Percentiles rank a stretch among this genome's conserved stretches.
Conservation (phyloP, 192 early-diverging fungal species). For the Backusella tarrabulga region DNA sequence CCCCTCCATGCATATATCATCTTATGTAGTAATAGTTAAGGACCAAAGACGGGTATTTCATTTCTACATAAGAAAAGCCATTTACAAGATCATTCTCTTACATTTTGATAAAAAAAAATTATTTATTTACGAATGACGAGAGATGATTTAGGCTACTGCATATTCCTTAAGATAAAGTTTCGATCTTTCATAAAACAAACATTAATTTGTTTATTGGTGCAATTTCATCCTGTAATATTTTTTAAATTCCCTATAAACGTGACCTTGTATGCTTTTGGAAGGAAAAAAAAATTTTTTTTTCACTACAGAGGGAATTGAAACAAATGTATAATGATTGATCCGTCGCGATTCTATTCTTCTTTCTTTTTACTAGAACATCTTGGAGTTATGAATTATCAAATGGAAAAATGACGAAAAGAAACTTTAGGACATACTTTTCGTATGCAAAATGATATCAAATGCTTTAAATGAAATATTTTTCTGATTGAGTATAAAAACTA, state of each 20-base stretch:
- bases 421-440: not conserved
- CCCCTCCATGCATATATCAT: not conserved
- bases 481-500: not conserved
- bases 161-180: not conserved
- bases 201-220: not conserved
- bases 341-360: not conserved
- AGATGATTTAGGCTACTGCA: not conserved
- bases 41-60: too few species aligned
- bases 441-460: not conserved
- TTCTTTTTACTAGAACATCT: too few species aligned
- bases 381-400: too few species aligned
- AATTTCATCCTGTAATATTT: not conserved
- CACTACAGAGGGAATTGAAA: not conserved
- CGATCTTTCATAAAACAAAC: not conserved
- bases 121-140: too few species aligned
- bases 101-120: too few species aligned
- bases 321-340: not conserved
- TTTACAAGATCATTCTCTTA: too few species aligned
- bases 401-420: too few species aligned
- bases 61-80: too few species aligned
- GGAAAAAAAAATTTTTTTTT: not conserved
- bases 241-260: not conserved
- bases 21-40: too few species aligned
- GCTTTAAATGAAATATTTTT: not conserved
- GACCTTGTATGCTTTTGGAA: not conserved